Base-by-base conservation (phyloP, 2,329 filamentous ascomycete species). In the Penicillium expansum region DNA sequence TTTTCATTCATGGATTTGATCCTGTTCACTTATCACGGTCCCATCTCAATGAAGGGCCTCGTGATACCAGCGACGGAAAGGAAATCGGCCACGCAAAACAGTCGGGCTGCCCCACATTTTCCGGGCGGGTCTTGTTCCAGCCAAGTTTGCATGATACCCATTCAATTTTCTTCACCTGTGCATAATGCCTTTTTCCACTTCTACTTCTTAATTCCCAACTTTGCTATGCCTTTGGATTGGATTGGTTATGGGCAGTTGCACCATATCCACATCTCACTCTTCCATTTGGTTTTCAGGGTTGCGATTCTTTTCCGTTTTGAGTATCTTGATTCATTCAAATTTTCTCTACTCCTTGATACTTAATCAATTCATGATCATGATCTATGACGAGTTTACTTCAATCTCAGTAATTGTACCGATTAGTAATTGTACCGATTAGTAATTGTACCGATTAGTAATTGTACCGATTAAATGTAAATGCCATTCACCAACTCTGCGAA, bases 111-210 rank as follows among this genome's bases (percentile, higher is more conserved):
- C 13, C 38, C 54, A 18, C 48, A 35, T 45, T 41, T 52, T 30
- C 30, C 37, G 45, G 35, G 41, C 47, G 38, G 41, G 35, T 47
- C 53, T 24, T 55, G 32, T 56, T 45, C 32, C 10, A 38, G 42
- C 29, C 54, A 27, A 55, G 30, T 52, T 47, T 52, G 33, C 54
- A 56, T 52, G 54, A 56, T 56, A 56, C 54, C 54, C 54, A 52
- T 52, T 52, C 32, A 32, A n/a, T 30, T 42, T 20, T 22, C 18
- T 47, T 45, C 38, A 6, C 16, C 11, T 52, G 52, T 42, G 29
- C 30, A 55, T 51, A 29, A 43, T 50, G 9, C 38, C 22, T 42
- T 14, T 16, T 35, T 5, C 5, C 8, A 16, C 27, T 14, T n/a
- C 20, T 47, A 1, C 50, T 32, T 3, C 11, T 24, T 33, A 20